Percentiles rank a stretch among this genome's conserved stretches.
Conservation (phyloP, 2,329 filamentous ascomycete genomes). For the Ceratocystis huliohia region DNA sequence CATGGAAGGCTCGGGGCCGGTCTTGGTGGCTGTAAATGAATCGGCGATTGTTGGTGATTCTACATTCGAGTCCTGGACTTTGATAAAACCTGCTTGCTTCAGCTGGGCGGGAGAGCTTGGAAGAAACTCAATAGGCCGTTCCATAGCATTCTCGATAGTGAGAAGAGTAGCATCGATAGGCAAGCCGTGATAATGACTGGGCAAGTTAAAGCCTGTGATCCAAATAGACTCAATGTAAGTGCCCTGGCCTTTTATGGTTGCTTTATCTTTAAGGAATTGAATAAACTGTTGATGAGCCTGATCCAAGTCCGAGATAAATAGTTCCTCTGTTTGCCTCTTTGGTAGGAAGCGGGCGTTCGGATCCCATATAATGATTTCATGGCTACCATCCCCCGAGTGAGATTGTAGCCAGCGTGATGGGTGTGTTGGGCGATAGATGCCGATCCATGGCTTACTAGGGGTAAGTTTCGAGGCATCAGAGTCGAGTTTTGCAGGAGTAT, state of each 20-base stretch:
- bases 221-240: slow-evolving; percentile 34
- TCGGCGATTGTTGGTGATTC: slow-evolving; percentile 30
- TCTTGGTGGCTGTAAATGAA: no score
- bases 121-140: slow-evolving; percentile 28
- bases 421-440: slow-evolving; percentile 35
- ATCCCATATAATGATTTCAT: slow-evolving; percentile 47
- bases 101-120: slow-evolving; percentile 29
- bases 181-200: slow-evolving; percentile 21
- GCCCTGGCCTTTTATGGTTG: slow-evolving; percentile 26
- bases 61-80: slow-evolving; percentile 23
- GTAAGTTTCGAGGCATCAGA: slow-evolving; percentile 20
- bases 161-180: slow-evolving; percentile 34
- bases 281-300: slow-evolving; percentile 37
- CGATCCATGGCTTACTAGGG: slow-evolving; percentile 39
- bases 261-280: slow-evolving; percentile 27
- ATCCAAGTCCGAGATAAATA: slow-evolving; percentile 30
- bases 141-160: slow-evolving; percentile 28
- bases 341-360: slow-evolving; percentile 24
- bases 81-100: slow-evolving; percentile 24
- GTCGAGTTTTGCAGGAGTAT: slow-evolving; percentile 28
- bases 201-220: slow-evolving; percentile 31
- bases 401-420: slow-evolving; percentile 24
- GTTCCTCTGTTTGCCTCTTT: background rate
- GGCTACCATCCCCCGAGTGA: slow-evolving; percentile 24
- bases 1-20: slow-evolving; percentile 22